Evolutionary conservation across 2,329 filamentous ascomycete genomes (phyloP).

Genomic region (Paraphoma sp.): DNA sequence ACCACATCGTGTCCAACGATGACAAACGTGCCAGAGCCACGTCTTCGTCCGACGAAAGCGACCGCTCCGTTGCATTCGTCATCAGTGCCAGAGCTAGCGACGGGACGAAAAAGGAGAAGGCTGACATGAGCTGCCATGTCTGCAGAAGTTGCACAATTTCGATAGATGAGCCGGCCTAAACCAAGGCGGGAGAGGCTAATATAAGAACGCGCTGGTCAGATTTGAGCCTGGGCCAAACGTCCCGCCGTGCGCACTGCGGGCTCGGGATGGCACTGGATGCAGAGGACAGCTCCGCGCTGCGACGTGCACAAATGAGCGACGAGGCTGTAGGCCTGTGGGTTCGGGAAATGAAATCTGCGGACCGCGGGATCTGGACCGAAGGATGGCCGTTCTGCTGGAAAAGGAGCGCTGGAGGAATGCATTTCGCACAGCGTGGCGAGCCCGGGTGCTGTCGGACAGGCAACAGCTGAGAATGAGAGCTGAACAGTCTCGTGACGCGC

Average conservation of each 20-base stretch:
- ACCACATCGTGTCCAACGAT: not conserved
- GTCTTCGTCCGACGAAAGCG: not conserved
- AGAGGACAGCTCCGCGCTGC: conserved; percentile 21
- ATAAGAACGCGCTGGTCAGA: conserved; percentile 17
- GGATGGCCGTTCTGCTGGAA: conserved; percentile 18
- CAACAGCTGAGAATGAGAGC: conserved; percentile 3
- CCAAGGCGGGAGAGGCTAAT: conserved; percentile 20
- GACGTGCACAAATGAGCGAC: conserved; percentile 34
- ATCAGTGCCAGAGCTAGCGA: not conserved
- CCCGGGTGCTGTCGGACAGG: conserved; percentile 6
- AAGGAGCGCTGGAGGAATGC: conserved; percentile 10
- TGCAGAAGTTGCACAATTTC: conserved; percentile 23
- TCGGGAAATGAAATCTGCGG: conserved; percentile 41
- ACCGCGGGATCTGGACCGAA: conserved; percentile 21
- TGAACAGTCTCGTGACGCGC: not conserved
- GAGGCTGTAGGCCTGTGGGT: conserved; percentile 32
- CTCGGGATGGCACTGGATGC: conserved; percentile 17
- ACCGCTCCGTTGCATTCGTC: not conserved
- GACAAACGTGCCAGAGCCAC: not conserved
- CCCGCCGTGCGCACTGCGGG: conserved; percentile 8
- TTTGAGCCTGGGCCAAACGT: conserved; percentile 16
- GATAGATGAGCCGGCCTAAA: conserved; percentile 13
- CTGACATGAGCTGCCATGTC: conserved; percentile 11
- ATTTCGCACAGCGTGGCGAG: conserved; percentile 8
- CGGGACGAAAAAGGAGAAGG: conserved; percentile 11